Evolutionary conservation across 2,329 filamentous ascomycete genomes (phyloP).

Genomic region (Blumeriella jaapii): DNA sequence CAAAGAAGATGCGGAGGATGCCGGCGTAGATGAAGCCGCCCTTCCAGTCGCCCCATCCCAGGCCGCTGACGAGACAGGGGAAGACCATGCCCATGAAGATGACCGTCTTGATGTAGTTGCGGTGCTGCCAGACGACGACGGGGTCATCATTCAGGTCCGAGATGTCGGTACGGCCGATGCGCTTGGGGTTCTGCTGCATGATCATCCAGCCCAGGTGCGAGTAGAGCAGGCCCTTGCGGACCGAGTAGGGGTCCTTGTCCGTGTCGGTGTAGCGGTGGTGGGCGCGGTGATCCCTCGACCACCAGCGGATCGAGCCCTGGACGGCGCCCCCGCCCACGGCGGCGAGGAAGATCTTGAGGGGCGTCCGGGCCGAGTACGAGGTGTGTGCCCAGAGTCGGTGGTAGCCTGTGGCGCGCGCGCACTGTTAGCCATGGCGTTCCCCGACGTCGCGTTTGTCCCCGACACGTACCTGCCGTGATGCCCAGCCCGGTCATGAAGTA

Average conservation of each 20-base stretch:
- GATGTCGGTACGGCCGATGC: constrained; percentile 78
- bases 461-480: constrained; percentile 57
- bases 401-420: constrained; percentile 40
- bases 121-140: constrained; percentile 80
- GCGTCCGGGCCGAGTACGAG: constrained; percentile 66
- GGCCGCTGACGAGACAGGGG: constrained; percentile 62
- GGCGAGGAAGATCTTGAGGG: constrained; percentile 72
- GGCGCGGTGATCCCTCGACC: constrained; percentile 75
- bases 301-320: constrained; percentile 80
- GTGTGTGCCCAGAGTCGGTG: constrained; percentile 80
- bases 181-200: constrained; percentile 86
- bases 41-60: constrained; percentile 70
- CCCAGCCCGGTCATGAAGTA: constrained; percentile 78
- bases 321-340: constrained; percentile 73
- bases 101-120: constrained; percentile 72
- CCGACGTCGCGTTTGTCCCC: neutral
- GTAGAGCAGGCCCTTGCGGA: constrained; percentile 78
- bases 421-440: constrained; percentile 1
- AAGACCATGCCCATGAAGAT: constrained; percentile 66
- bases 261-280: constrained; percentile 90
- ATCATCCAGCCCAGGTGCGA: constrained; percentile 85
- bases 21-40: constrained; percentile 79
- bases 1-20: constrained; percentile 78
- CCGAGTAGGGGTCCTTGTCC: constrained; percentile 83
- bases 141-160: constrained; percentile 78